phyloP scores from a whole-genome alignment of 2,329 filamentous ascomycete genomes.

The Neoscytalidium dimidiatum region DNA sequence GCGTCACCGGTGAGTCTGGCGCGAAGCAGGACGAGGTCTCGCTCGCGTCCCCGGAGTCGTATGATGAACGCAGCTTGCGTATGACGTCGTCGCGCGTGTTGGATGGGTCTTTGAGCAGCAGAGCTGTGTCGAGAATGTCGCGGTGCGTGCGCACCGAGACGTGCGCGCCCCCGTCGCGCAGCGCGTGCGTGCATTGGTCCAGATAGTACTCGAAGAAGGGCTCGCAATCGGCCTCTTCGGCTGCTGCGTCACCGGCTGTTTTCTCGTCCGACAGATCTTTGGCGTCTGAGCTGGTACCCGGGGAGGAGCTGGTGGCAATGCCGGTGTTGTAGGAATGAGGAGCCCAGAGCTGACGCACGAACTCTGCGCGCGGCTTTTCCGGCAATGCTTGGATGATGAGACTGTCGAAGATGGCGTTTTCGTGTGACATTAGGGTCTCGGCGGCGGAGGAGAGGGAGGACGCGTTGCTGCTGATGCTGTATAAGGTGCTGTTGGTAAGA shows the following conservation, averaged over 20 bases:
- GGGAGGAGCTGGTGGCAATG: neutral
- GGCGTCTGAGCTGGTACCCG: neutral
- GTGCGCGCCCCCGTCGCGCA: slow-evolving; percentile 25
- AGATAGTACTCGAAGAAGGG: slow-evolving; percentile 22
- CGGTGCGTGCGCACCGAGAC: slow-evolving; percentile 24
- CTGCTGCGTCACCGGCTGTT: neutral
- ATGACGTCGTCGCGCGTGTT: neutral
- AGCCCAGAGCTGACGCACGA: neutral
- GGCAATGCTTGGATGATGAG: slow-evolving; percentile 5
- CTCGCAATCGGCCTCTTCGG: neutral
- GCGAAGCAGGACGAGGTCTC: neutral
- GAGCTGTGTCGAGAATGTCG: slow-evolving; percentile 25
- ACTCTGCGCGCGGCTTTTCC: neutral
- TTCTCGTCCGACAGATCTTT: neutral
- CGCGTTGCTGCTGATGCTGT: neutral
- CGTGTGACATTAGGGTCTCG: slow-evolving; percentile 11
- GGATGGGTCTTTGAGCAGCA: slow-evolving; percentile 12
- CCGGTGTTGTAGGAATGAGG: neutral
- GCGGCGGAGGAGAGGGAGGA: neutral
- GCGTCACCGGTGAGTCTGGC: neutral
- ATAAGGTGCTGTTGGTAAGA: too few species aligned
- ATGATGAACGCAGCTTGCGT: neutral
- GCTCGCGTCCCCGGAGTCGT: neutral
- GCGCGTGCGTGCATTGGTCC: slow-evolving; percentile 23
- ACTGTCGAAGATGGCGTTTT: neutral